Evolutionary conservation across 345 rosid genomes (phyloP).

Genomic region (Corchorus olitorius): DNA sequence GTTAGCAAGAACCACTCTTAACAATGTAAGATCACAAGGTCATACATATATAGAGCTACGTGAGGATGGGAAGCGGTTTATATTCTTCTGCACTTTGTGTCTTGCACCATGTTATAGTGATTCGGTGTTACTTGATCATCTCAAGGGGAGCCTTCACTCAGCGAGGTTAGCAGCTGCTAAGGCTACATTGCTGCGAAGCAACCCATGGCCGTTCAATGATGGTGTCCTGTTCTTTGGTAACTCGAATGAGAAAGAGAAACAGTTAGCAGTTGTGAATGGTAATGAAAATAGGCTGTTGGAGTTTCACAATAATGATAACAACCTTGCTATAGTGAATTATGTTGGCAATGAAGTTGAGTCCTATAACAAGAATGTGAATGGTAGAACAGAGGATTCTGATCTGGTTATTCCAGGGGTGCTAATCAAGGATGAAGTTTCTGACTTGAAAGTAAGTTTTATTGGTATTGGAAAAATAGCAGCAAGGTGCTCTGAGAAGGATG

Average conservation of each 20-base stretch:
- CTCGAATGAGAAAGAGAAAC: constrained; percentile 41
- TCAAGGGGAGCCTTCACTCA: constrained; percentile 73
- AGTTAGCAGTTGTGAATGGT: constrained; percentile 22
- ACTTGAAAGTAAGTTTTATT: constrained; percentile 53
- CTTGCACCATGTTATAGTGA: constrained; percentile 86
- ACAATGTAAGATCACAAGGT: constrained; percentile 63
- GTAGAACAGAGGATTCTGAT: constrained; percentile 25
- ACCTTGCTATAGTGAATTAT: constrained; percentile 60
- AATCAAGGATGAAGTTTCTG: constrained; percentile 58
- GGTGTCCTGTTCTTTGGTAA: constrained; percentile 79
- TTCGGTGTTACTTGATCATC: constrained; percentile 67
- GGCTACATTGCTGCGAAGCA: constrained; percentile 65
- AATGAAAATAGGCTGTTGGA: constrained; percentile 32
- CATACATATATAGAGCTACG: constrained; percentile 82
- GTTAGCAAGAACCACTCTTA: constrained; percentile 63
- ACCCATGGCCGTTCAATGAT: constrained; percentile 92
- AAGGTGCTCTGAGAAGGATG: constrained; percentile 48
- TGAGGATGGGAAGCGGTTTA: constrained; percentile 66
- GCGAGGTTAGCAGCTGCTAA: constrained; percentile 73
- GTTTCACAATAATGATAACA: constrained; percentile 30
- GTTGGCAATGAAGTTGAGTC: constrained; percentile 28
- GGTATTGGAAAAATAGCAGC: constrained; percentile 71
- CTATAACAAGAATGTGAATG: constrained; percentile 26
- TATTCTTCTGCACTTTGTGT: constrained; percentile 89
- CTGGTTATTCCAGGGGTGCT: constrained; percentile 56